These are phyloP conservation scores for Nitzschia inconspicua DNA, from an alignment of 108 stramenopile species.

Conservation along the genomic window DNA sequence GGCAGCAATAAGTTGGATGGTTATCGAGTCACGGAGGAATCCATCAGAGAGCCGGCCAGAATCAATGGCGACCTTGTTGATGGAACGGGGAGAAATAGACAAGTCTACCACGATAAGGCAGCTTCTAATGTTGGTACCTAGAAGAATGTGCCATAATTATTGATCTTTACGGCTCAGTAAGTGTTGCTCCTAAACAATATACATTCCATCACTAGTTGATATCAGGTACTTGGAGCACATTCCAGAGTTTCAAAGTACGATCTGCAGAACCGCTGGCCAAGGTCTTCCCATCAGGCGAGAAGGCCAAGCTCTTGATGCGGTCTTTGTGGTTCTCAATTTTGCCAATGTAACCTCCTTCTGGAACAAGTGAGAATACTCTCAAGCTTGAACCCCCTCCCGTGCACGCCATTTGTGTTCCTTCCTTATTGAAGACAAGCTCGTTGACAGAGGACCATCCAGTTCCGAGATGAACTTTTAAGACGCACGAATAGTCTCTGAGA, in stretches of 20 bases:
- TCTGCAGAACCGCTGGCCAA: constrained; percentile 90
- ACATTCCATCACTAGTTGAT: too few species aligned
- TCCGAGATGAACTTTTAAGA: constrained; percentile 13
- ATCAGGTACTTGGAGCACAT: too few species aligned
- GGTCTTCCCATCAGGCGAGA: constrained; percentile 72
- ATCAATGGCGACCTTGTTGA: too few species aligned
- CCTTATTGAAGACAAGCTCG: not conserved
- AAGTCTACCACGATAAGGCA: too few species aligned
- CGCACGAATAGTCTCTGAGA: not conserved
- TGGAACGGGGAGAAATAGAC: too few species aligned
- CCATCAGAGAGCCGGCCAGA: too few species aligned
- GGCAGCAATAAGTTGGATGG: too few species aligned
- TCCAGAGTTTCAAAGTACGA: constrained; percentile 90
- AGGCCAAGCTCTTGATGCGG: constrained; percentile 83
- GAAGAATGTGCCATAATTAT: too few species aligned
- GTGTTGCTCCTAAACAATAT: too few species aligned
- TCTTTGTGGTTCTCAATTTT: constrained; percentile 77
- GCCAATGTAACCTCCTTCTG: not conserved
- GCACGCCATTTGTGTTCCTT: constrained; percentile 11
- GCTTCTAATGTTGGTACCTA: too few species aligned
- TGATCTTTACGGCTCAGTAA: too few species aligned
- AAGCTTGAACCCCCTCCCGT: constrained; percentile 6
- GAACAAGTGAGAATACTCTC: constrained; percentile 7
- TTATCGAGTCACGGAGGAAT: too few species aligned
- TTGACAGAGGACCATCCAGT: constrained; percentile 8